phyloP scores from a whole-genome alignment of 768 basidiomycete species.

The Amanita muscaria region DNA sequence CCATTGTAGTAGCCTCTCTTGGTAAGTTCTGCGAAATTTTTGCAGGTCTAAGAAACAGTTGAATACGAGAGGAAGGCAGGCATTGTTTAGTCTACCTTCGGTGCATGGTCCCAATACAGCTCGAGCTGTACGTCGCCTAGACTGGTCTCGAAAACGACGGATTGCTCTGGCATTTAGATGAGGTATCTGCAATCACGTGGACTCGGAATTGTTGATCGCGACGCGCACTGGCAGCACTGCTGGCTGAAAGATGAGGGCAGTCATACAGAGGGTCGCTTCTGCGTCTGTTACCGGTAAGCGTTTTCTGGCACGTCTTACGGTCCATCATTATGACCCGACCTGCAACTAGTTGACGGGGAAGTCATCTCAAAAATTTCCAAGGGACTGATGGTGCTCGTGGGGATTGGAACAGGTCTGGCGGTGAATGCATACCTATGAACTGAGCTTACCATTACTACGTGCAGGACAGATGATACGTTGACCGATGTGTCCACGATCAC shows the following conservation, averaged over 20 bases:
- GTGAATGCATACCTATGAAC: not conserved
- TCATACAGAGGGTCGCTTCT: conserved; percentile 74
- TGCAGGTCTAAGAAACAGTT: conserved; percentile 64
- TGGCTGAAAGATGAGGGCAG: conserved; percentile 57
- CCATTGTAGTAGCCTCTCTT: conserved; percentile 90
- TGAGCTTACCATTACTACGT: conserved; percentile 10
- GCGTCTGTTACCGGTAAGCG: conserved; percentile 80
- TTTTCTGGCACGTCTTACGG: too few relatives aligned
- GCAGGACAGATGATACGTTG: conserved; percentile 67
- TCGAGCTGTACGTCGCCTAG: conserved; percentile 85
- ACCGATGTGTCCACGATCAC: conserved; percentile 63
- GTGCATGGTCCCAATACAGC: conserved; percentile 90
- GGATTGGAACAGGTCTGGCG: conserved; percentile 68
- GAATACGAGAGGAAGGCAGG: conserved; percentile 11
- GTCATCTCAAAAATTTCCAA: conserved; percentile 74
- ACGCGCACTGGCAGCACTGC: not conserved
- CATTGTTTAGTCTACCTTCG: conserved; percentile 38
- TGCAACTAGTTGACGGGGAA: conserved; percentile 66
- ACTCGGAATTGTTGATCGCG: too few relatives aligned
- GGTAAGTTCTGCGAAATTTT: conserved; percentile 90
- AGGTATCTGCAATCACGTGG: too few relatives aligned
- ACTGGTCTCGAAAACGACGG: conserved; percentile 73
- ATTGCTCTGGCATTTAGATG: conserved; percentile 35
- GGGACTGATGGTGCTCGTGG: conserved; percentile 86
- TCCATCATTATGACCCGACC: too few relatives aligned